These are phyloP conservation scores for Lodderomyces metapsilosis DNA, from an alignment of 1,139 yeast species.

Conservation along the genomic window DNA sequence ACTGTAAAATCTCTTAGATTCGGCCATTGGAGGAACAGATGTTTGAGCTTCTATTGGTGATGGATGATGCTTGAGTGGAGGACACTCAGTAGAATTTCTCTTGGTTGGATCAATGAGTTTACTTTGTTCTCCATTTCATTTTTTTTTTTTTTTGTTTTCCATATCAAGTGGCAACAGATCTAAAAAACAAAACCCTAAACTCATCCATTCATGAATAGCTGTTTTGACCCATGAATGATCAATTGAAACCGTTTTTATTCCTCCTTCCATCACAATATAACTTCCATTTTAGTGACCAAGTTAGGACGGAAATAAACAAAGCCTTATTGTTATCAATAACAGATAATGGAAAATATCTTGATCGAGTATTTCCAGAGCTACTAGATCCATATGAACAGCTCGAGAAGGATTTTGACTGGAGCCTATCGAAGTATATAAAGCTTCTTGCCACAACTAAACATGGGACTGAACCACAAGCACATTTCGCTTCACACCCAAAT, in stretches of 20 bases:
- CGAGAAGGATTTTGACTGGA: constrained; percentile 39
- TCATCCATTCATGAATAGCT: not conserved
- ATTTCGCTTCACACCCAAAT: constrained; percentile 56
- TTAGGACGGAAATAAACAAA: constrained; percentile 44
- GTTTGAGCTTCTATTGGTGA: not conserved
- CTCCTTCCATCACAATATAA: constrained; percentile 32
- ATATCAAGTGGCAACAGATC: not conserved
- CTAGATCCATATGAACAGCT: constrained; percentile 20
- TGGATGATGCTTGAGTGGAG: not conserved
- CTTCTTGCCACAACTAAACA: constrained; percentile 20
- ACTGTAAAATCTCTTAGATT: constrained; percentile 10
- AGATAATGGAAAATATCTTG: constrained; percentile 46
- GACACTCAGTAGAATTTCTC: too few relatives aligned
- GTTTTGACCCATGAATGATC: constrained; percentile 3
- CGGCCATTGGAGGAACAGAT: not conserved
- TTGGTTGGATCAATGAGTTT: too few relatives aligned
- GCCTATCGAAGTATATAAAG: constrained; percentile 30
- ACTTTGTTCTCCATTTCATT: not conserved
- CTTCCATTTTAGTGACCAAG: constrained; percentile 34
- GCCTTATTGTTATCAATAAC: constrained; percentile 54
- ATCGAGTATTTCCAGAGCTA: constrained; percentile 49
- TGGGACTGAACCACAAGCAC: constrained; percentile 25
- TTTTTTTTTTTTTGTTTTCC: not conserved
- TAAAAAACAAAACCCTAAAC: too few relatives aligned
- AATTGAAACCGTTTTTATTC: constrained; percentile 28